Evolutionary conservation across 495 filamentous ascomycete species (phyloP), one percentile per base, ranked within the genome.

Genomic region (Aspergillus diversus): DNA sequence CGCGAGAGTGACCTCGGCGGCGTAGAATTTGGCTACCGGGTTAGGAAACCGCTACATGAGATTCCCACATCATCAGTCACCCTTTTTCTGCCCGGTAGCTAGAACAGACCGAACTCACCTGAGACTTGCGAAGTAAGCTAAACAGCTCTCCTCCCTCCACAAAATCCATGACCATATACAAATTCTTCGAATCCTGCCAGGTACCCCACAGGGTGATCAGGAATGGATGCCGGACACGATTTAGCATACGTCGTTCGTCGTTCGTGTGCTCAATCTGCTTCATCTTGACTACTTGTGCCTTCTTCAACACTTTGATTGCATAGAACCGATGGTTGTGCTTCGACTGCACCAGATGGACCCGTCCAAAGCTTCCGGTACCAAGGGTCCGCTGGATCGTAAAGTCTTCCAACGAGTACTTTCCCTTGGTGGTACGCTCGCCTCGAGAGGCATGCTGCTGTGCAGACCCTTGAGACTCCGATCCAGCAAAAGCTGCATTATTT

Each of bases 111-210:
- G 21, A 48, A 81, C 90, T 78, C 81, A 97, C 95, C 83, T 97
- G 96, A 42, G 94, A 97, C 77, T 97, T 97, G 60, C 96, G 86
- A 59, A 99, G 80, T 66, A 98, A 73, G 70, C 93, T 97, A 76
- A 99, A 99, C 55, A 99, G 81, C 80, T 99, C 96, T 60, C 95
- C 95, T 66, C 95, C 95, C 76, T 99, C 96, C n/a, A 99, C 92
- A 80, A 99, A 99, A 71, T 98, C 95, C 95, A 99, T 98, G 66
- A 99, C 95, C 95, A 99, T 98, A 82, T 99, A 99, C 21, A 99
- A 79, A 72, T 99, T 98, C 73, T 88, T 89, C 17, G 90, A 84
- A 67, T 98, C 96, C 74, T 98, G 93, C 75, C 97, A 99, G 16
- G 95, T 99, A 37, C 96, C 96, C 96, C 96, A 98, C 50, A 99